Conservation (phyloP, 1,284 basidiomycete species). For the Mycosarcoma maydis region DNA sequence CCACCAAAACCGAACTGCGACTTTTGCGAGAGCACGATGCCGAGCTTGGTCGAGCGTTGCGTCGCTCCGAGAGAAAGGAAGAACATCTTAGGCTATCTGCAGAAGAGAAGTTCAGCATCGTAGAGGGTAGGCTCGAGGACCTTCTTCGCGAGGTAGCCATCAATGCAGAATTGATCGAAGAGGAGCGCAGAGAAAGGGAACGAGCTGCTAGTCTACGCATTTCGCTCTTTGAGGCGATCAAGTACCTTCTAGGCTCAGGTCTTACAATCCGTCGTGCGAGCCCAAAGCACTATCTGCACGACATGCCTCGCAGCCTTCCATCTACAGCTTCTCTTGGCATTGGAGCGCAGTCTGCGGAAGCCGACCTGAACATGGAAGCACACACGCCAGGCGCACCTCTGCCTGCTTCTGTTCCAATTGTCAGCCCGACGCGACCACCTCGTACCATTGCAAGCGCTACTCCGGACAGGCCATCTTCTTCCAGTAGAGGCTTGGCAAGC, state of each 20-base stretch:
- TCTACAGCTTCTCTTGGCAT: constrained; percentile 45
- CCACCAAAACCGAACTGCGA: constrained; percentile 64
- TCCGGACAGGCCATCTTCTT: constrained; percentile 10
- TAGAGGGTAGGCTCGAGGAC: constrained; percentile 60
- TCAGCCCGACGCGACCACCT: constrained; percentile 9
- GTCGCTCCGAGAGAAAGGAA: constrained; percentile 61
- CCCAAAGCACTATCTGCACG: constrained; percentile 43
- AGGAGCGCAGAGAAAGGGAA: constrained; percentile 58
- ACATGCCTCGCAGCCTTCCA: constrained; percentile 43
- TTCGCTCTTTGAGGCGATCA: constrained; percentile 56
- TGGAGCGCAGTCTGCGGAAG: constrained; percentile 12
- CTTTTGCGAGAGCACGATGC: constrained; percentile 65
- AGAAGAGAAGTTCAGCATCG: constrained; percentile 59
- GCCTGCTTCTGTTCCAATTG: constrained; percentile 3
- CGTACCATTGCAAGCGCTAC: constrained; percentile 5
- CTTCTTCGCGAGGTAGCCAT: constrained; percentile 61
- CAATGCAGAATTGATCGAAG: constrained; percentile 64
- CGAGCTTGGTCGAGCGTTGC: constrained; percentile 63
- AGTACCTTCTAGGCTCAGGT: constrained; percentile 52
- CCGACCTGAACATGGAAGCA: constrained; percentile 6
- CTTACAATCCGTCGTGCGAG: constrained; percentile 25
- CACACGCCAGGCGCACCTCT: constrained; percentile 4
- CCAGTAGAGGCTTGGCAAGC: not conserved
- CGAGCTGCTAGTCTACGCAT: constrained; percentile 42
- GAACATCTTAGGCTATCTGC: constrained; percentile 55